These are phyloP conservation scores for Kluyveromyces wickerhamii DNA, from an alignment of 805 yeast species.

Conservation along the genomic window DNA sequence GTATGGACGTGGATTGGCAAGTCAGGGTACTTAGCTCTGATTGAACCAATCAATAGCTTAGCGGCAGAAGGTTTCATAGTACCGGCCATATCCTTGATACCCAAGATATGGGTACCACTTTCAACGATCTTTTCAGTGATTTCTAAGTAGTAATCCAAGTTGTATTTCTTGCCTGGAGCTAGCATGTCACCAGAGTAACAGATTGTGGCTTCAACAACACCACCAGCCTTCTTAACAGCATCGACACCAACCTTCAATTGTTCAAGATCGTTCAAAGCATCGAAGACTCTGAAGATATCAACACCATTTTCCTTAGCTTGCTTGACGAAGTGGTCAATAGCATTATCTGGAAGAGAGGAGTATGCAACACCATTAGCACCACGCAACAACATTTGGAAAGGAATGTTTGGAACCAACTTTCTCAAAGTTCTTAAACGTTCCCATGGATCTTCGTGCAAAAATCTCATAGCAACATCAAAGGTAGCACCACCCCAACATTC, in stretches of 20 bases:
- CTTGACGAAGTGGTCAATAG: constrained; percentile 91
- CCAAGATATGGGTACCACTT: constrained; percentile 94
- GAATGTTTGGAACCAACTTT: constrained; percentile 90
- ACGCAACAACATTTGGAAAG: constrained; percentile 97
- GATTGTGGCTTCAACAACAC: constrained; percentile 96
- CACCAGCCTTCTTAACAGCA: constrained; percentile 97
- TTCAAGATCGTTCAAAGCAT: constrained; percentile 92
- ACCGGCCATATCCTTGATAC: constrained; percentile 99
- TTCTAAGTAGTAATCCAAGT: constrained; percentile 77
- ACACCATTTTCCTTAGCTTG: constrained; percentile 96
- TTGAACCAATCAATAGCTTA: constrained; percentile 61
- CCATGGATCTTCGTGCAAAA: constrained; percentile 99
- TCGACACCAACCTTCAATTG: constrained; percentile 96
- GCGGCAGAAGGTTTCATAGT: constrained; percentile 96
- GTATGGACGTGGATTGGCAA: constrained; percentile 98
- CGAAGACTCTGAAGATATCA: constrained; percentile 96
- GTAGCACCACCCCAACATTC: constrained; percentile 99
- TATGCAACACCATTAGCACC: constrained; percentile 99
- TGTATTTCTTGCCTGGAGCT: constrained; percentile 91
- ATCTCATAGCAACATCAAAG: constrained; percentile 97
- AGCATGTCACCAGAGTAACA: constrained; percentile 99
- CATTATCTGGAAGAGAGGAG: constrained; percentile 96
- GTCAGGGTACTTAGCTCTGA: constrained; percentile 82
- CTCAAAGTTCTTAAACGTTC: constrained; percentile 84
- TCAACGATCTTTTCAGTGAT: constrained; percentile 77